A percentile compares a stretch with the other conserved stretches of the same genome.
phyloP scores from a whole-genome alignment of 768 basidiomycete genomes.

The Dioszegia hungarica region DNA sequence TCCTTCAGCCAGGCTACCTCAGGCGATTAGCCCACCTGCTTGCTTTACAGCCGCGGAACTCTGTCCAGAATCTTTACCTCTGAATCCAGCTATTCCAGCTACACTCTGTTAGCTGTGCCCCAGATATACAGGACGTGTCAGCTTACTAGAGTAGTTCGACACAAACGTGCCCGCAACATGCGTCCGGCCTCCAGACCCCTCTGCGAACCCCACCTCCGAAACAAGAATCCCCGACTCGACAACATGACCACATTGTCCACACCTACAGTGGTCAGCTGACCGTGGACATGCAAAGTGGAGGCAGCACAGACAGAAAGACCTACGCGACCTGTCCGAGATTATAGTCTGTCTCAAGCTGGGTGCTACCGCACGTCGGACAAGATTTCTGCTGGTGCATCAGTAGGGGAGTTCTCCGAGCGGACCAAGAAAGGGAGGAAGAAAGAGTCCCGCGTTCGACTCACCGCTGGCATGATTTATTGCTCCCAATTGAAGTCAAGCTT shows the following conservation, averaged over 20 bases:
- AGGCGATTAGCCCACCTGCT: conserved; percentile 20
- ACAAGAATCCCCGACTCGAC: conserved; percentile 91
- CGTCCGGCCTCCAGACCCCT: conserved; percentile 83
- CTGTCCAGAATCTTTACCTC: conserved; percentile 12
- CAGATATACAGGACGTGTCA: background rate
- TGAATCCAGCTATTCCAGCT: conserved; percentile 33
- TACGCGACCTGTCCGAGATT: conserved; percentile 20
- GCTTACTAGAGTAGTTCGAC: conserved; percentile 81
- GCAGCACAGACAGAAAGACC: conserved; percentile 3
- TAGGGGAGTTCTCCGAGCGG: background rate
- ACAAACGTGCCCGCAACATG: conserved; percentile 94
- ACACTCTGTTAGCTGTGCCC: background rate
- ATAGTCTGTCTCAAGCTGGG: conserved; percentile 12
- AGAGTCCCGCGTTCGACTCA: conserved; percentile 7
- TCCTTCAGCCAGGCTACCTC: background rate
- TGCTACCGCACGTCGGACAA: conserved; percentile 12
- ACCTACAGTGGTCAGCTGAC: conserved; percentile 20
- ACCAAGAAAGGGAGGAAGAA: background rate
- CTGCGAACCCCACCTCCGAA: conserved; percentile 91
- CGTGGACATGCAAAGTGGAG: background rate
- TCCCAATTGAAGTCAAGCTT: background rate
- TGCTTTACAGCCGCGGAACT: conserved; percentile 31
- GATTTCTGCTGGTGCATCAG: conserved; percentile 1
- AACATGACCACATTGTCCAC: conserved; percentile 67
- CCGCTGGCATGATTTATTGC: background rate